Base-by-base conservation (phyloP, 2,329 filamentous ascomycete genomes). In the Talaromyces sp. region DNA sequence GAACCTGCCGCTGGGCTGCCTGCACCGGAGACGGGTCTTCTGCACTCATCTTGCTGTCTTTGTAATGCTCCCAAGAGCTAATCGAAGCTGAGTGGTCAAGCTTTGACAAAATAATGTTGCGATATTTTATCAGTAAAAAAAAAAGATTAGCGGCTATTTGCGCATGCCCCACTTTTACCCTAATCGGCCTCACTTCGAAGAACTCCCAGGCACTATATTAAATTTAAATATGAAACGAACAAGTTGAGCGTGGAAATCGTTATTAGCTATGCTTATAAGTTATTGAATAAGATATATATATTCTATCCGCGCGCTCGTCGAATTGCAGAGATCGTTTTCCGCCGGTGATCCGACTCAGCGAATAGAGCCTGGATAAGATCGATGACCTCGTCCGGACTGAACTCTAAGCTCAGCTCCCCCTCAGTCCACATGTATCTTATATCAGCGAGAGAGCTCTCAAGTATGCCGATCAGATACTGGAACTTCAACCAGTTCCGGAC, bases 381-480 rank as follows among this genome's bases (percentile, higher is more conserved):
- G 14, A 86, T 76, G 9, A 88, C 80, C 68, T 88, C 85, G 35
- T 85, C 83, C 2, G 76, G 75, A 26, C 80, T 80, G 72, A 87
- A 88, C 67, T 88, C 85, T 59, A 87, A 69, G 62, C 81, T 81
- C 66, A 88, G 67, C 69, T 85, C 85, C n/a, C 84, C 83, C 65
- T 88, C 85, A 2, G 78, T 79, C 85, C 85, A 88, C 50, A 88
- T 70, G 63, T 83, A 88, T 66, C 83, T 86, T 73, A 88, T 88
- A 66, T 88, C 85, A 21, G 83, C 85, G 17, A 88, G 73, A 54
- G 80, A 84, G 59, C 82, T 82, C 58, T 87, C 85, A 57, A 88
- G 69, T 51, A 88, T 86, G 65, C 87, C 85, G 48, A 80, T 75
- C 57, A 88, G 69, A 65, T 87, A 88, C 68, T 86, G 84, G 67